Base-by-base conservation (phyloP, 2,329 filamentous ascomycete genomes). In the Fusarium odoratissimum region DNA sequence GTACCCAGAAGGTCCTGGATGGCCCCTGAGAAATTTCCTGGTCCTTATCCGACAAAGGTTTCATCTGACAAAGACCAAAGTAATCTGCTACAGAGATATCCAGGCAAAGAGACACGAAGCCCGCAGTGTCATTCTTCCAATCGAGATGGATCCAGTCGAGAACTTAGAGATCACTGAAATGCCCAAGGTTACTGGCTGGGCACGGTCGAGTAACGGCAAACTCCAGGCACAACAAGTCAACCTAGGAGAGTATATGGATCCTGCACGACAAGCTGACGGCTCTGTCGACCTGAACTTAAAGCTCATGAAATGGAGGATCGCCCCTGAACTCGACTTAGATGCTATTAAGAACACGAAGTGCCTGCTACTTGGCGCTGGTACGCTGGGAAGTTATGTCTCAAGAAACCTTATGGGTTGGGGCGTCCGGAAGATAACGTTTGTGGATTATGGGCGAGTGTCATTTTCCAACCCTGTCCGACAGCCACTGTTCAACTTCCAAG, bases 261-360 rank as follows among this genome's bases (percentile, higher is more conserved):
- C 96, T 11, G 86, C 88, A 38, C 91, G 91, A 78, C 86, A 98
- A 23, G 96, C 96, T 28, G 95, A 98, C 79, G 95, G 97, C 80
- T 95, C 95, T 1, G 95, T 98, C 14, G 96, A 99, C 78, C 87
- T 99, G 65, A 99, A 99, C 78, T 86, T 98, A 67, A 98, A 98
- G 83, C 88, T 99, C 64, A 99, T 99, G 91, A 99, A 98, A 84
- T 99, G 96, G 96, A 91, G 96, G 42, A 94, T 99, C 77, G 94
- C 95, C 12, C 96, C 96, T 0, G 91, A 91, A 56, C 88, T 99
- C 44, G 89, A 98, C 79, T 89, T 99, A 14, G 95, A 98, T 35
- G 89, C 89, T 35, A 95, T 98, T 79, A 98, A 97, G 79, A 89
- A 92, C 64, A 95, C 94, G 7, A 97, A 91, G 79, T 99, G 96